Percentiles rank a stretch among this genome's conserved stretches.
These are phyloP conservation scores for Tylopilus sp. DNA, from an alignment of 1,284 basidiomycete genomes.

Conservation along the genomic window DNA sequence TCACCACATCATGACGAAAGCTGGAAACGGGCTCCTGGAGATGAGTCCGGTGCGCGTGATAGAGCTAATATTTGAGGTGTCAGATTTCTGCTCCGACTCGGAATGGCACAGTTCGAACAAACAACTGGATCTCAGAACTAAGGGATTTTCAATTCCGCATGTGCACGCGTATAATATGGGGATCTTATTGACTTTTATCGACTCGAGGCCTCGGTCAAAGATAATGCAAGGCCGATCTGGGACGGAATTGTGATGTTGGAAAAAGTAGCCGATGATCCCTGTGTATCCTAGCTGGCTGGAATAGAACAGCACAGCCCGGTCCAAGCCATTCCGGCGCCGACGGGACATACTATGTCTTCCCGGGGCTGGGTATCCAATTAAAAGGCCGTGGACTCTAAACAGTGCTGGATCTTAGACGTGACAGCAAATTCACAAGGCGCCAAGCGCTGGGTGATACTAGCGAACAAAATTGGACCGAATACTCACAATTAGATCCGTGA, in stretches of 20 bases:
- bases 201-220: background rate
- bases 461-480: conserved; percentile 1
- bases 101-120: too few species aligned
- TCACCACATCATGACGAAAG: too few species aligned
- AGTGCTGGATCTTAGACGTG: conserved; percentile 5
- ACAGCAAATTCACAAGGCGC: background rate
- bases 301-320: background rate
- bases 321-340: background rate
- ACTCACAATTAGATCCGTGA: conserved; percentile 1
- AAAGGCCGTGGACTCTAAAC: background rate
- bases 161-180: conserved; percentile 5
- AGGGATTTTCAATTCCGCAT: background rate
- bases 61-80: too few species aligned
- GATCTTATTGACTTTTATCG: background rate
- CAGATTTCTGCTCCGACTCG: too few species aligned
- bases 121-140: background rate
- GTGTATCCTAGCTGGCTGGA: conserved; percentile 1
- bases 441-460: conserved; percentile 6
- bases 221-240: background rate
- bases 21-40: too few species aligned
- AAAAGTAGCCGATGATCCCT: background rate
- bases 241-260: background rate
- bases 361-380: background rate
- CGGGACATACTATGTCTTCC: background rate
- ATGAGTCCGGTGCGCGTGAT: too few species aligned